Base-by-base conservation (phyloP, 495 filamentous ascomycete species). In the Trichocladium uniseriatum region DNA sequence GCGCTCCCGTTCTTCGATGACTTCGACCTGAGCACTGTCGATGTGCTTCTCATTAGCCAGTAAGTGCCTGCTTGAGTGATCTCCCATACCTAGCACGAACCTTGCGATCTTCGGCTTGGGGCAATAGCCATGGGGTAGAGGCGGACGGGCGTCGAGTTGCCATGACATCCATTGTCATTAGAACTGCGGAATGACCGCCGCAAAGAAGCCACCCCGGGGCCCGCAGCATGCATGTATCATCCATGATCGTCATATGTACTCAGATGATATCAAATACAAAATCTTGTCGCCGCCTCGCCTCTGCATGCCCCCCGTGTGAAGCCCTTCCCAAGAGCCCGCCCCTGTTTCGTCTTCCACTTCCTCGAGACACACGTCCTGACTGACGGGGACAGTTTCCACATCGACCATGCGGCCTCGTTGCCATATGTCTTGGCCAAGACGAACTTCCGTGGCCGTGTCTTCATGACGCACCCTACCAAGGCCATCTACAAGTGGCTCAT, bases 401-500 rank as follows among this genome's bases (percentile, higher is more conserved):
- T 97, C 57, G 92, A 98, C 66, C 92, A 98, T 71, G 94, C 92
- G 5, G 90, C 91, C 18, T 92, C 91, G 15, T 76, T 98, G 21
- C 92, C 92, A 29, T 98, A 96, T 66, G 92, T 98, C 48, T 79
- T 98, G 62, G 84, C 91, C 50, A 97, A 98, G 69, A 96, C 92
- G 39, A 95, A 94, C 61, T 98, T 98, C 76, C 83, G 85, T 54
- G 92, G 92, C 45, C 81, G 90, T 22, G 89, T 96, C 49, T 96
- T 96, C 71, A 98, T 96, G 91, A 98, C 92, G 21, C 92, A 97
- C 70, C 86, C 92, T 5, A 98, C 92, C 20, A 96, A 96, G 68
- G 92, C 92, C 51, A 98, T 98, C 67, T 98, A 98, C 76, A 97
- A 96, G 73, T 96, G 91, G 89, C 76, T 98, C 29, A 95, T 97